These are phyloP conservation scores for Apodospora peruviana DNA, from an alignment of 495 filamentous ascomycete genomes.

Conservation along the genomic window DNA sequence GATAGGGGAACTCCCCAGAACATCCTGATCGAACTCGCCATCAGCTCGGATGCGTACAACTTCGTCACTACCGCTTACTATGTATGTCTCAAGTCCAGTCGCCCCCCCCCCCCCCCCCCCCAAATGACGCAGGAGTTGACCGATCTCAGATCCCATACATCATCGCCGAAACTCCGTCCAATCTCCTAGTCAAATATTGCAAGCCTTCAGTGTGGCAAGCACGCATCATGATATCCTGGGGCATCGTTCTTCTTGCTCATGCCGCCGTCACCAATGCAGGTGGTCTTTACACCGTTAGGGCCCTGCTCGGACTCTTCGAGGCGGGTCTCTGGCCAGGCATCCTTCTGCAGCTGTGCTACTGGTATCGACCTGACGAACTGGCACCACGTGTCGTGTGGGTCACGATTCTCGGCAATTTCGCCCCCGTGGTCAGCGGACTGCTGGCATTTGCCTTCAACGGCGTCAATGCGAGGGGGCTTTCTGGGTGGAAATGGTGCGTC, in stretches of 20 bases:
- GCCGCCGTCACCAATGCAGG: constrained; percentile 30
- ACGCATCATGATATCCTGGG: constrained; percentile 32
- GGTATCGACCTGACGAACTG: constrained; percentile 42
- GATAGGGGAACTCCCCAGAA: constrained; percentile 33
- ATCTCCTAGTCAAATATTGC: constrained; percentile 33
- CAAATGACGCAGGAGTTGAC: not conserved
- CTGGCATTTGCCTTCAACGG: constrained; percentile 38
- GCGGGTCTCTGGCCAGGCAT: constrained; percentile 40
- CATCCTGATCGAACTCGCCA: constrained; percentile 37
- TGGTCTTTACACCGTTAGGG: constrained; percentile 30
- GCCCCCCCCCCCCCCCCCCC: too few relatives aligned
- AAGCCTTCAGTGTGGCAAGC: constrained; percentile 36
- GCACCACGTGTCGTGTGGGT: constrained; percentile 18
- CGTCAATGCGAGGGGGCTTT: constrained; percentile 26
- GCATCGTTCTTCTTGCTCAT: constrained; percentile 30
- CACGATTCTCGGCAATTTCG: constrained; percentile 28
- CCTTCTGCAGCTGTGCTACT: constrained; percentile 36
- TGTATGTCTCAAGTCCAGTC: constrained; percentile 4
- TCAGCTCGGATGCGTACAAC: constrained; percentile 28
- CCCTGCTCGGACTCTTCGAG: constrained; percentile 33
- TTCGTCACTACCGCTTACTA: constrained; percentile 27
- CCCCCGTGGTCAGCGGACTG: constrained; percentile 32
- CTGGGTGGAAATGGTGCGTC: constrained; percentile 36
- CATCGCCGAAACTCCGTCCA: constrained; percentile 38
- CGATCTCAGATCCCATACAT: constrained; percentile 35